Evolutionary conservation across 1,284 basidiomycete genomes (phyloP).

Genomic region (Trametes pubescens): DNA sequence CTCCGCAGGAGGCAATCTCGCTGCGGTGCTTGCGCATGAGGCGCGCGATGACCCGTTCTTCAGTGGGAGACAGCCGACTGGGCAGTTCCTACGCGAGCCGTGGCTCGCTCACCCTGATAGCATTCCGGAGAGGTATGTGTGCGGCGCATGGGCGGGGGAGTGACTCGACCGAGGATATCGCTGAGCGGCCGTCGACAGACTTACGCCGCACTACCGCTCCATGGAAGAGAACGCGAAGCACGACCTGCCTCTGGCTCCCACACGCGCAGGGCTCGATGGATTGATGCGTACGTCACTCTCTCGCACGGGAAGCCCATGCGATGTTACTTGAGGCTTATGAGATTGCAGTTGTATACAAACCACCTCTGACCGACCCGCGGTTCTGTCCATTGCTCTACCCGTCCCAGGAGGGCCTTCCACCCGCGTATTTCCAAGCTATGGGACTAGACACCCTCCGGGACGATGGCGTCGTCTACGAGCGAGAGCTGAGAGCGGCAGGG

Average conservation of each 20-base stretch:
- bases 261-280: background rate
- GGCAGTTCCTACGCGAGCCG: conserved; percentile 25
- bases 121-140: conserved; percentile 27
- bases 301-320: background rate
- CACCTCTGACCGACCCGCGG: conserved; percentile 25
- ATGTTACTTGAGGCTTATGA: background rate
- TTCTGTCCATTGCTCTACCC: conserved; percentile 28
- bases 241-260: conserved; percentile 19
- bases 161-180: background rate
- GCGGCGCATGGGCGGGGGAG: background rate
- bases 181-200: conserved; percentile 10
- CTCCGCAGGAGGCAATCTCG: conserved; percentile 38
- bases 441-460: conserved; percentile 30
- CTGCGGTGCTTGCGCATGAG: conserved; percentile 29
- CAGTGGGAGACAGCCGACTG: conserved; percentile 22
- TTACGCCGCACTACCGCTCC: conserved; percentile 33
- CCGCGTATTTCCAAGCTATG: conserved; percentile 34
- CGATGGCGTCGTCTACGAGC: conserved; percentile 36
- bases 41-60: conserved; percentile 37
- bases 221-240: conserved; percentile 32
- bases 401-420: conserved; percentile 32
- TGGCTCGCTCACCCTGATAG: background rate
- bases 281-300: background rate
- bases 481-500: conserved; percentile 32
- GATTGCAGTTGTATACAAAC: conserved; percentile 1